Conservation (phyloP, 805 yeast species). For the Yamadazyma ubonensis region DNA sequence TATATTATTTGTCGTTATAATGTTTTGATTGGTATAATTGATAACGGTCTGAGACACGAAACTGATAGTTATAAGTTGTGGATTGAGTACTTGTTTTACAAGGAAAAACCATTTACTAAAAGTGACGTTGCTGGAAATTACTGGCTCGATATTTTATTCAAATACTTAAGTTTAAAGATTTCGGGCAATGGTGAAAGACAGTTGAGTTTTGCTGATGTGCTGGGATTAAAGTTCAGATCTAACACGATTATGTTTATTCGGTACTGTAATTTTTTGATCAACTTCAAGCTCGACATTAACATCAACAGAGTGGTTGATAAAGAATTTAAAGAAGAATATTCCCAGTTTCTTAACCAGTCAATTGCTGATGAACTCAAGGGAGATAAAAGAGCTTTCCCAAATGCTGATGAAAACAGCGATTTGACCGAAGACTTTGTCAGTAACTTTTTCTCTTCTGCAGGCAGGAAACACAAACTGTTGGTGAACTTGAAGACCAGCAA, state of each 20-base stretch:
- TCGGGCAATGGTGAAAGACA: conserved; percentile 18
- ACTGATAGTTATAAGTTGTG: conserved; percentile 22
- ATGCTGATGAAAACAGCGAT: conserved; percentile 23
- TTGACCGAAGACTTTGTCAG: conserved; percentile 27
- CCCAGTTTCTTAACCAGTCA: conserved; percentile 21
- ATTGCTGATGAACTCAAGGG: conserved; percentile 16
- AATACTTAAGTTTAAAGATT: conserved; percentile 18
- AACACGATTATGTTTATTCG: conserved; percentile 27
- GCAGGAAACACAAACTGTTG: conserved; percentile 16
- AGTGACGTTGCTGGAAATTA: conserved; percentile 33
- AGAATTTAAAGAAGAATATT: conserved; percentile 27
- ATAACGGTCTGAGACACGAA: conserved; percentile 7
- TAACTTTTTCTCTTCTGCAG: conserved; percentile 29
- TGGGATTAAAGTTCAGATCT: conserved; percentile 22
- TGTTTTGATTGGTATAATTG: conserved; percentile 29
- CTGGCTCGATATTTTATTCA: conserved; percentile 34
- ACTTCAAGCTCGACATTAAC: conserved; percentile 12
- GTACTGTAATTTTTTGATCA: conserved; percentile 27
- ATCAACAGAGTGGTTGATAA: conserved; percentile 11
- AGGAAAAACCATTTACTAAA: conserved; percentile 23
- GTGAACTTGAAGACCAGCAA: conserved; percentile 28
- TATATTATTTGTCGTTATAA: conserved; percentile 34
- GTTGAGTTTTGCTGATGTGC: conserved; percentile 17
- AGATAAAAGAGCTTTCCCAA: conserved; percentile 26
- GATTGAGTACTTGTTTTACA: conserved; percentile 27